phyloP scores from a whole-genome alignment of 345 rosid genomes.

The Rhodomyrtus tomentosa region DNA sequence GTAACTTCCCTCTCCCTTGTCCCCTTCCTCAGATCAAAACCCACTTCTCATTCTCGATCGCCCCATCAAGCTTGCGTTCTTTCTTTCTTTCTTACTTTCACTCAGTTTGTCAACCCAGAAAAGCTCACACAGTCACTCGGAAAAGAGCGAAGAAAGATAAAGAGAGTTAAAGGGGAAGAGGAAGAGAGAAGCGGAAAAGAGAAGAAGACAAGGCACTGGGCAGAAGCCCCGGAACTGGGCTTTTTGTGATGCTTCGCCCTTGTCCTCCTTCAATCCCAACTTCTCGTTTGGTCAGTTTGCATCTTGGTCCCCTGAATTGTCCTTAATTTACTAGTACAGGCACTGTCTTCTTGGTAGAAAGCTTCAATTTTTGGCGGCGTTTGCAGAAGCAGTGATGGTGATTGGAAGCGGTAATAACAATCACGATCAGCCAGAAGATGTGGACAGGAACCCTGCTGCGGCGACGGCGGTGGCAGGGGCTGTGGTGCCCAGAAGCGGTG shows the following conservation, averaged over 20 bases:
- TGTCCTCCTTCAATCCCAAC: neutral
- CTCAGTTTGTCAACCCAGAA: neutral
- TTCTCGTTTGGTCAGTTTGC: neutral
- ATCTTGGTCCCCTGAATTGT: neutral
- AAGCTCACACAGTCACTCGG: neutral
- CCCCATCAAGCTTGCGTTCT: neutral
- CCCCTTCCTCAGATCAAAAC: neutral
- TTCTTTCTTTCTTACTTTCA: neutral
- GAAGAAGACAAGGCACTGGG: neutral
- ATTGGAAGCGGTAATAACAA: slow-evolving; percentile 26
- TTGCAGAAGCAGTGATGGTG: neutral
- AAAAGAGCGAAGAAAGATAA: neutral
- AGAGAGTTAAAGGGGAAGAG: neutral
- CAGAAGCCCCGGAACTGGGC: neutral
- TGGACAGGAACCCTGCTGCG: slow-evolving; percentile 22
- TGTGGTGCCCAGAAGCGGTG: slow-evolving; percentile 13
- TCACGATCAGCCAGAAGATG: slow-evolving; percentile 39
- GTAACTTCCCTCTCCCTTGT: neutral
- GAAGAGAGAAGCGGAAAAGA: neutral
- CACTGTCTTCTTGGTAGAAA: neutral
- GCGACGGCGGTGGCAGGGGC: slow-evolving; percentile 17
- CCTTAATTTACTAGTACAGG: neutral
- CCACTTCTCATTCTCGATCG: neutral
- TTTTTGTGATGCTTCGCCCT: neutral
- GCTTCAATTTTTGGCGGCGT: neutral